Conservation (phyloP, 257 asterid genomes). For the Leptodermis oblonga region DNA sequence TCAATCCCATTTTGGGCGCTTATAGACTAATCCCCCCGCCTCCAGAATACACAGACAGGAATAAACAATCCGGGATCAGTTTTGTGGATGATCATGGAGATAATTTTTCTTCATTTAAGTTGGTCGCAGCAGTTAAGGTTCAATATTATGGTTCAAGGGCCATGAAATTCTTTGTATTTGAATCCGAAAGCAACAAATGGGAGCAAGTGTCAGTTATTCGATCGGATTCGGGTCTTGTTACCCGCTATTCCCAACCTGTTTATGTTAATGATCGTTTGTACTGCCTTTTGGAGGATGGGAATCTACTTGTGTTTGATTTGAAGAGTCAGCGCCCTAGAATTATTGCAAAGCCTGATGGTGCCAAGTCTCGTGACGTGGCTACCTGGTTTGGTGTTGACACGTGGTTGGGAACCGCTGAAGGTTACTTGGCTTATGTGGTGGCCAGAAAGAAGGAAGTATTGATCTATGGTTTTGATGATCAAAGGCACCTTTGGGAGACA, state of each 20-base stretch:
- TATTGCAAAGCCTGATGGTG: not conserved
- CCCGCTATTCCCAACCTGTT: not conserved
- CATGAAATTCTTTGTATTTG: not conserved
- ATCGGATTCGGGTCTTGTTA: not conserved
- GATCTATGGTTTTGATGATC: constrained; percentile 1
- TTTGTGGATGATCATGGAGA: not conserved
- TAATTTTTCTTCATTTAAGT: not conserved
- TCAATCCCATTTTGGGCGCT: constrained; percentile 4
- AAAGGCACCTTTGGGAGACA: not conserved
- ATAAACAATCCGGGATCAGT: not conserved
- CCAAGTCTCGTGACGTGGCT: too few species aligned
- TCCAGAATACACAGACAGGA: not conserved
- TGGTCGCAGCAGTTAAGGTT: not conserved
- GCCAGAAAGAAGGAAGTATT: not conserved
- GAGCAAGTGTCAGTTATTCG: not conserved
- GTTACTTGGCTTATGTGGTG: not conserved
- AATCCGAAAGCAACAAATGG: not conserved
- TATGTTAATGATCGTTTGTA: not conserved
- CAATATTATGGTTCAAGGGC: not conserved
- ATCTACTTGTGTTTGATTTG: not conserved
- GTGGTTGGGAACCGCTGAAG: not conserved
- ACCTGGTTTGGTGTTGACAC: not conserved
- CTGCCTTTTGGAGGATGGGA: not conserved
- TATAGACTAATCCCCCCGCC: not conserved
- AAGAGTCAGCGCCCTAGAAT: not conserved